Base-by-base conservation (phyloP, 106 monocot species). In the Dioscorea zingiberensis region DNA sequence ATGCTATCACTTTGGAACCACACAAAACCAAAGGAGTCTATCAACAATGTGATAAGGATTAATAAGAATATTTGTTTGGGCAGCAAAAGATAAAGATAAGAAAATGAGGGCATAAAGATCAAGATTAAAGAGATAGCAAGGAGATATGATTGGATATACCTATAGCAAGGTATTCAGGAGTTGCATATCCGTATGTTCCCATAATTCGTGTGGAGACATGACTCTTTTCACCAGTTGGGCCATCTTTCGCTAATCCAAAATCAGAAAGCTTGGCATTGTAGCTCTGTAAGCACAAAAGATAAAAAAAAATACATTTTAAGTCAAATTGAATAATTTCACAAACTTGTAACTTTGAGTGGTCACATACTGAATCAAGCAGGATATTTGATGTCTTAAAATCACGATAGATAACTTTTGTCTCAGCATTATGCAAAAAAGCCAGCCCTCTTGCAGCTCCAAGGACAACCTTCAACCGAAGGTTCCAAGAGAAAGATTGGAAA, bases 401-500 rank as follows among this genome's bases (percentile, higher is more conserved):
- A 44, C 95, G 95, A 64, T 95, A 95, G 46, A 95, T 95, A 48
- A 95, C 91, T 67, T 76, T 78, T 27, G 76, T 68, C 13, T 81
- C 75, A 14, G 80, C 54, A 48, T 78, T 69, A 30, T 95, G 95
- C 30, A 95, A 83, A 77, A 83, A 95, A 21, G 95, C 91, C 4
- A 95, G 91, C 62, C 95, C 95, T 75, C 68, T 85, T 16, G 95
- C 95, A 48, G 95, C 87, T 60, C 91, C 91, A 13, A 88, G 85
- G 23, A 87, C 95, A 69, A 95, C 76, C 63, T 79, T 83, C 88
- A 95, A 80, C 24, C 95, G 79, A 9, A 94, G 74, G 49, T 84
- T 87, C 94, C 94, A 94, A n/a, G 94, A 87, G 2, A 94, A 81
- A 45, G 94, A 90, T 66, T 94, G 94, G 66, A 87, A 82, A n/a